These are phyloP conservation scores for Globisporangium irregulare DNA, from an alignment of 352 stramenopile genomes.

Conservation along the genomic window DNA sequence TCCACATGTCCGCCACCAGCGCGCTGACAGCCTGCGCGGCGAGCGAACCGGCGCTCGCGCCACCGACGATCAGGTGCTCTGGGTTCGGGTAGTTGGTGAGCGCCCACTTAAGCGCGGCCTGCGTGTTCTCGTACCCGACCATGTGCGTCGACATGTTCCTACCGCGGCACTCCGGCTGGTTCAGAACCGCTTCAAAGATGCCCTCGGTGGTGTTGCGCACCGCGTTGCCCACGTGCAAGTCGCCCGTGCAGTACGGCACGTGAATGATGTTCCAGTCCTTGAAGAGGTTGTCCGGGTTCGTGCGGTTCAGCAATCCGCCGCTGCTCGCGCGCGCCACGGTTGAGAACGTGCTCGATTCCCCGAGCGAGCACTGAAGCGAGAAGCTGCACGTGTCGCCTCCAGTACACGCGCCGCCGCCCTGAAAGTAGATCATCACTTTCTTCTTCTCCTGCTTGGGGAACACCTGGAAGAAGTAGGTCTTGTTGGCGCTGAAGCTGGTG, in stretches of 20 bases:
- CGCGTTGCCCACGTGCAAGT: slow-evolving; percentile 57
- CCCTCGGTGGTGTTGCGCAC: slow-evolving; percentile 15
- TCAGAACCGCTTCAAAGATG: slow-evolving; percentile 18
- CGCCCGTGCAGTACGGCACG: slow-evolving; percentile 70
- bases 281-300: slow-evolving; percentile 51
- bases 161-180: slow-evolving; percentile 18
- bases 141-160: slow-evolving; percentile 29
- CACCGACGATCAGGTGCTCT: slow-evolving; percentile 29
- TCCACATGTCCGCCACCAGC: slow-evolving; percentile 33
- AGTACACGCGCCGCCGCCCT: slow-evolving; percentile 36
- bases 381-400: slow-evolving; percentile 40
- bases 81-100: slow-evolving; percentile 34
- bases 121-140: slow-evolving; percentile 37
- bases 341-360: slow-evolving; percentile 26
- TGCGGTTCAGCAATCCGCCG: slow-evolving; percentile 37
- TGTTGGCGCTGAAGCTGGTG: slow-evolving; percentile 16
- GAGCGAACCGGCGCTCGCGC: slow-evolving; percentile 35
- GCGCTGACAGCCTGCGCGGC: slow-evolving; percentile 30
- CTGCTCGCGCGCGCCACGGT: slow-evolving; percentile 25
- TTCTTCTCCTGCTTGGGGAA: slow-evolving; percentile 34
- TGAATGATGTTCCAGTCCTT: slow-evolving; percentile 73
- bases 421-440: slow-evolving; percentile 45
- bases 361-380: slow-evolving; percentile 30
- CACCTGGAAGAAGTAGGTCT: slow-evolving; percentile 47
- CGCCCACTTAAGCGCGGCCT: slow-evolving; percentile 35